Evolutionary conservation across 805 yeast genomes (phyloP).

Genomic region (Candida argentea): DNA sequence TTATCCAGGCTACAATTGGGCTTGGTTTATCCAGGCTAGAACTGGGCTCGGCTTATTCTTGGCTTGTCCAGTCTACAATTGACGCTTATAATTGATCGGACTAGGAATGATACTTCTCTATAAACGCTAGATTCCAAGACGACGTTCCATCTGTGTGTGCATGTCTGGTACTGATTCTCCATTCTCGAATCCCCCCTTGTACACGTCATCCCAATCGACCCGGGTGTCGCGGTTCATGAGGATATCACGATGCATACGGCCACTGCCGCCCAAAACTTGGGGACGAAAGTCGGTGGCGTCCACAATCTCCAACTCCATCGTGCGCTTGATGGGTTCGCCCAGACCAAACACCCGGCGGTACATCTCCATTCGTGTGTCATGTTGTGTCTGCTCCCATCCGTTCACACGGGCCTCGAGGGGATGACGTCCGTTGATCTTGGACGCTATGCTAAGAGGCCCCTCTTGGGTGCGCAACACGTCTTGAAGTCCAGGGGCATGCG

Average conservation of each 20-base stretch:
- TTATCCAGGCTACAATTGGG: no score
- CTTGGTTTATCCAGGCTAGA: no score
- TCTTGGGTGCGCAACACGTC: constrained; percentile 58
- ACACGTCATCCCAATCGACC: constrained; percentile 92
- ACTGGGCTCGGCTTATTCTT: no score
- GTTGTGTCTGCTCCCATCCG: constrained; percentile 75
- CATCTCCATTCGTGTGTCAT: constrained; percentile 59
- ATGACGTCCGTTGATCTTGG: constrained; percentile 67
- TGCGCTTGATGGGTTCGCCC: constrained; percentile 86
- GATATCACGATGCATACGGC: constrained; percentile 64
- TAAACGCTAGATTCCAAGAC: constrained; percentile 45
- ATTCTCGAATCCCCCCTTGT: constrained; percentile 44
- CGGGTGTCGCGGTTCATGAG: constrained; percentile 65
- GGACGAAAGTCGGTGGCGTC: constrained; percentile 65
- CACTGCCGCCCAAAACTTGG: constrained; percentile 44
- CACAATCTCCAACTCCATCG: constrained; percentile 78
- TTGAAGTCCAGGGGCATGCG: constrained; percentile 59
- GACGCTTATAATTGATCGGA: no score
- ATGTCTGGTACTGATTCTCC: constrained; percentile 39
- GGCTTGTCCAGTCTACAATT: no score
- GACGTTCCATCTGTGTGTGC: constrained; percentile 66
- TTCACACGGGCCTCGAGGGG: constrained; percentile 71
- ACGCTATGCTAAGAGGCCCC: constrained; percentile 51
- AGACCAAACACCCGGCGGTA: constrained; percentile 82
- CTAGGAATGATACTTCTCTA: no score